phyloP scores from a whole-genome alignment of 164 flowering plant species.

The Nymphaea colorata region DNA sequence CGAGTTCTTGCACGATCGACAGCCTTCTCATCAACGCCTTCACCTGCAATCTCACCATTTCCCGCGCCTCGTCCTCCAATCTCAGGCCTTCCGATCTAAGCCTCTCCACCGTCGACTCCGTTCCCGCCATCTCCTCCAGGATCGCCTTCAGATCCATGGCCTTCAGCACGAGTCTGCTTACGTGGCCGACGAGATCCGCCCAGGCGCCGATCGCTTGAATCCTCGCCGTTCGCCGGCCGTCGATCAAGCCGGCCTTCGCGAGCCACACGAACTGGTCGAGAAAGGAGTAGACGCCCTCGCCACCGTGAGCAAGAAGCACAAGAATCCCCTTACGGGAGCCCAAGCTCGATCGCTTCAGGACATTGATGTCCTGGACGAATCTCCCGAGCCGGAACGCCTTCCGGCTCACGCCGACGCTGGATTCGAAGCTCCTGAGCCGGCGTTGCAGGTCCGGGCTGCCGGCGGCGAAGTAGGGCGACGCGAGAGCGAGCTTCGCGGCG shows the following conservation, averaged over 20 bases:
- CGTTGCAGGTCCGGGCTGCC: slow-evolving; percentile 16
- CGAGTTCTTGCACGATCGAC: slow-evolving; percentile 70
- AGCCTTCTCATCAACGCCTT: slow-evolving; percentile 60
- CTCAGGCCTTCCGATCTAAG: slow-evolving; percentile 20
- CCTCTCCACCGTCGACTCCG: slow-evolving; percentile 28
- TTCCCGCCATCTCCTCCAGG: slow-evolving; percentile 28
- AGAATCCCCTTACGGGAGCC: slow-evolving; percentile 20
- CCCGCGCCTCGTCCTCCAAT: slow-evolving; percentile 21
- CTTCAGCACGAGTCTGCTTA: slow-evolving; percentile 67
- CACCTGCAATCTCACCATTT: slow-evolving; percentile 30
- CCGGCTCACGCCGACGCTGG: slow-evolving; percentile 77
- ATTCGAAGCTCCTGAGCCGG: slow-evolving; percentile 67
- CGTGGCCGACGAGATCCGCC: slow-evolving; percentile 71
- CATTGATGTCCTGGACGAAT: slow-evolving; percentile 80
- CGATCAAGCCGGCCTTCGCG: slow-evolving; percentile 68
- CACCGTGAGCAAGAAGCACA: slow-evolving; percentile 42
- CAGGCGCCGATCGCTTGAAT: slow-evolving; percentile 65
- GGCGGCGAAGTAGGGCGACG: slow-evolving; percentile 41
- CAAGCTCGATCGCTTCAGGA: slow-evolving; percentile 24
- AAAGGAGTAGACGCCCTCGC: slow-evolving; percentile 74
- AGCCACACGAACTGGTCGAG: slow-evolving; percentile 86
- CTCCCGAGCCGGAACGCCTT: slow-evolving; percentile 91
- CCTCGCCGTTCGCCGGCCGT: slow-evolving; percentile 16
- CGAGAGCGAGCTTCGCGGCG: slow-evolving; percentile 75
- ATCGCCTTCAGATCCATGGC: slow-evolving; percentile 47